These are phyloP conservation scores for Penicillium sp. DNA, from an alignment of 2,329 filamentous ascomycete genomes.

Conservation along the genomic window DNA sequence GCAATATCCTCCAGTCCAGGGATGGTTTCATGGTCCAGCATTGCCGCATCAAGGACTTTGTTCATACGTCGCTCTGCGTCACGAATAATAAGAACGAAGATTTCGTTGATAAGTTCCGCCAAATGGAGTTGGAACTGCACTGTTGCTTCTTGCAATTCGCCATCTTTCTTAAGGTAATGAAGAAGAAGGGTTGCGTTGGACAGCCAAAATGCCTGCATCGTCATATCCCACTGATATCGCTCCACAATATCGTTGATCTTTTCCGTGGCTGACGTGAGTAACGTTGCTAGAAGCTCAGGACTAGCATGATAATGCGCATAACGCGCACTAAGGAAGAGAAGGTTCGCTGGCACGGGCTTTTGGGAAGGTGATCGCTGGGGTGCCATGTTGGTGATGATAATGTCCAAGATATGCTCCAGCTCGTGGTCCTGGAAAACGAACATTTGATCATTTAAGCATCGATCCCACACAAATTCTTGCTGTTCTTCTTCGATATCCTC, in stretches of 20 bases:
- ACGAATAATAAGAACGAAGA: constrained; percentile 95
- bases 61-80: constrained; percentile 95
- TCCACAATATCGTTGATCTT: constrained; percentile 98
- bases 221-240: constrained; percentile 98
- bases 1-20: constrained; percentile 95
- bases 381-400: constrained; percentile 97
- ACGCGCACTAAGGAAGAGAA: constrained; percentile 91
- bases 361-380: constrained; percentile 94
- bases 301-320: constrained; percentile 98
- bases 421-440: constrained; percentile 98
- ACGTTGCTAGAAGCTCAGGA: constrained; percentile 76
- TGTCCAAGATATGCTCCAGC: constrained; percentile 86
- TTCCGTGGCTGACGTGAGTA: constrained; percentile 86
- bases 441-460: constrained; percentile 97
- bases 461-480: constrained; percentile 94
- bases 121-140: constrained; percentile 90
- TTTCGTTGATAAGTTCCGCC: constrained; percentile 94
- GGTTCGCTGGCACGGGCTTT: constrained; percentile 95
- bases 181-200: constrained; percentile 94
- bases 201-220: constrained; percentile 97
- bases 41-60: constrained; percentile 88
- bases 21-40: constrained; percentile 98
- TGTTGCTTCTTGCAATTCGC: constrained; percentile 77
- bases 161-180: constrained; percentile 95
- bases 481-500: constrained; percentile 86